Conservation (phyloP, 2,329 filamentous ascomycete species). For the Teratosphaeria zuluensis region DNA sequence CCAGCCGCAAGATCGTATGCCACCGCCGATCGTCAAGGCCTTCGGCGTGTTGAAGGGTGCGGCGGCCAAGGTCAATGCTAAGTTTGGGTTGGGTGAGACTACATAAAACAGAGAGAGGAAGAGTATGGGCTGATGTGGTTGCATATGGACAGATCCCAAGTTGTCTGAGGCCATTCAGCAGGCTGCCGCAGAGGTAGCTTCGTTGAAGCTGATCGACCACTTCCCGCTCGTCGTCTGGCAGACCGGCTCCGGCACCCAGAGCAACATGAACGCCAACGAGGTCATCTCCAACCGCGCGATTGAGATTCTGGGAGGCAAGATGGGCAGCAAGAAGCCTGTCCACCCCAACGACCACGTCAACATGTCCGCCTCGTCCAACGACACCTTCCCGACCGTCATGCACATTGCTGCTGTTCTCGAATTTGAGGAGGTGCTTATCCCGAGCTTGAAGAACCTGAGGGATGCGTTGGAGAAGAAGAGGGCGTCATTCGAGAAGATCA, state of each 20-base stretch:
- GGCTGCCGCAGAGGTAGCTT: slow-evolving; percentile 85
- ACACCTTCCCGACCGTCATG: slow-evolving; percentile 99
- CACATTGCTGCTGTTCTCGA: slow-evolving; percentile 96
- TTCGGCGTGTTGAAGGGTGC: slow-evolving; percentile 98
- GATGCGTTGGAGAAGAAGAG: slow-evolving; percentile 80
- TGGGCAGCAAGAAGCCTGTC: slow-evolving; percentile 96
- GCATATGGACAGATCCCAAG: slow-evolving; percentile 57
- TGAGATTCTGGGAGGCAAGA: slow-evolving; percentile 86
- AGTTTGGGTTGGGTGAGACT: slow-evolving; percentile 69
- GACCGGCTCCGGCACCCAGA: slow-evolving; percentile 96
- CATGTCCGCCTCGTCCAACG: slow-evolving; percentile 97
- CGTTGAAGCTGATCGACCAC: slow-evolving; percentile 88
- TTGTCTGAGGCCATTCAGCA: slow-evolving; percentile 87
- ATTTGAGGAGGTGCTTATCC: slow-evolving; percentile 75
- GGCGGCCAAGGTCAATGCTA: slow-evolving; percentile 90
- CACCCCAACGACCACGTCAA: slow-evolving; percentile 99
- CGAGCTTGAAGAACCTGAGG: slow-evolving; percentile 71
- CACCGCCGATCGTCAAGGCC: slow-evolving; percentile 78
- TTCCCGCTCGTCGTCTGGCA: slow-evolving; percentile 99
- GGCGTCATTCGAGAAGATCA: slow-evolving; percentile 82
- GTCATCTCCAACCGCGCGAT: slow-evolving; percentile 99
- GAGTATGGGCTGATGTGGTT: neutral
- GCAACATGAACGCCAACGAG: slow-evolving; percentile 99
- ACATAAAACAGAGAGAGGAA: neutral
- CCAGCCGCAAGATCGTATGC: slow-evolving; percentile 98